These are phyloP conservation scores for Starmerella sp. DNA, from an alignment of 805 yeast species.

Conservation along the genomic window DNA sequence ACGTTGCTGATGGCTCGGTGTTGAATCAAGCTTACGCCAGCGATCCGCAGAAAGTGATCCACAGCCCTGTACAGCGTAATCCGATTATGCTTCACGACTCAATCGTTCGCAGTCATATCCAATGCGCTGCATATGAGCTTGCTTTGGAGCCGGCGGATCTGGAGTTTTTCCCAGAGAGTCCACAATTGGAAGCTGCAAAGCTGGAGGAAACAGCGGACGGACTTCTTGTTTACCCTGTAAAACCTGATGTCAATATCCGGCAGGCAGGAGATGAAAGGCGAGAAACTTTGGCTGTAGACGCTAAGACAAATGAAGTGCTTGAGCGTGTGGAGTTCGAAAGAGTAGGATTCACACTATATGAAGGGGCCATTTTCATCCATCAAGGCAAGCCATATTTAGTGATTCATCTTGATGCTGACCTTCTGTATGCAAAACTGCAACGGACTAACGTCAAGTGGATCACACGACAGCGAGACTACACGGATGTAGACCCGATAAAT, in stretches of 20 bases:
- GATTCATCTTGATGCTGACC: conserved; percentile 68
- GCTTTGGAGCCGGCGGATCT: conserved; percentile 49
- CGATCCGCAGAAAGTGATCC: conserved; percentile 50
- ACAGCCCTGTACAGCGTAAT: conserved; percentile 45
- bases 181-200: conserved; percentile 8
- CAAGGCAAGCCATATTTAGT: conserved; percentile 88
- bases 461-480: conserved; percentile 81
- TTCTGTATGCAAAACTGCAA: conserved; percentile 70
- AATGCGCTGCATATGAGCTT: conserved; percentile 85
- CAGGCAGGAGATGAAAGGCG: conserved; percentile 74
- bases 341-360: conserved; percentile 79
- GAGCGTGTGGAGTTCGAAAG: conserved; percentile 86
- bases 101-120: conserved; percentile 65
- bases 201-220: conserved; percentile 24
- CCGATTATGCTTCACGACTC: conserved; percentile 51
- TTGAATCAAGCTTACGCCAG: conserved; percentile 74
- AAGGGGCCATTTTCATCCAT: conserved; percentile 87
- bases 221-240: conserved; percentile 69
- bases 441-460: conserved; percentile 91
- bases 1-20: conserved; percentile 69
- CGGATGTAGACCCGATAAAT: conserved; percentile 74
- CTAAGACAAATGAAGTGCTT: conserved; percentile 62
- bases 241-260: conserved; percentile 55
- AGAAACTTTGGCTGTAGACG: conserved; percentile 78
- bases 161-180: conserved; percentile 41